Conservation (phyloP, 2,329 filamentous ascomycete species). For the Venturia carpophila region DNA sequence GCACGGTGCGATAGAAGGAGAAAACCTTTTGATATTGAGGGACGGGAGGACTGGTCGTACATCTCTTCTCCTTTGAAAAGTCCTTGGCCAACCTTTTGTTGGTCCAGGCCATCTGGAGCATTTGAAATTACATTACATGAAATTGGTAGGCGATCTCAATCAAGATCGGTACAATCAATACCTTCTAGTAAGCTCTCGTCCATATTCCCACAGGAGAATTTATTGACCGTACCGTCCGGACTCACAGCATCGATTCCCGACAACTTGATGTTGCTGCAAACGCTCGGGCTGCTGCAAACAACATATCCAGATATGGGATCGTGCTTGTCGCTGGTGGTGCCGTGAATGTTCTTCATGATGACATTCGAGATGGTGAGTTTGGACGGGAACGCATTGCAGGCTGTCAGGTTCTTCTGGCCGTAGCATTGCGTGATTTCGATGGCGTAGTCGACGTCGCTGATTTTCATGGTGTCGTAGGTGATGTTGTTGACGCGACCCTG, state of each 20-base stretch:
- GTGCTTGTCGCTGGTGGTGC: slow-evolving; percentile 12
- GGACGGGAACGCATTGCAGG: slow-evolving; percentile 47
- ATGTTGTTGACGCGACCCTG: slow-evolving; percentile 53
- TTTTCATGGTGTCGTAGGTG: slow-evolving; percentile 51
- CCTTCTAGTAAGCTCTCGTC: not conserved
- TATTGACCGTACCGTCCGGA: not conserved
- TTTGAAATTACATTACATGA: not conserved
- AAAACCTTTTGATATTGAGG: too few species aligned
- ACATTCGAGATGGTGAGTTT: slow-evolving; percentile 35
- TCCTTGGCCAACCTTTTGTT: too few species aligned
- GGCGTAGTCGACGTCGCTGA: slow-evolving; percentile 52
- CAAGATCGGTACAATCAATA: not conserved
- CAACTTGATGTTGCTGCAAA: slow-evolving; percentile 10
- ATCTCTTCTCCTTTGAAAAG: too few species aligned
- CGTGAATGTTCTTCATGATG: slow-evolving; percentile 10
- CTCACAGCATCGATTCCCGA: not conserved
- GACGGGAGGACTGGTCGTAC: too few species aligned
- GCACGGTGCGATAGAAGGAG: too few species aligned
- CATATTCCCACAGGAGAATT: not conserved
- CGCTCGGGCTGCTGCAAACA: slow-evolving; percentile 11
- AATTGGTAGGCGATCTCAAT: not conserved
- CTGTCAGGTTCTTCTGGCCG: slow-evolving; percentile 48
- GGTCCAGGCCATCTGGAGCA: too few species aligned
- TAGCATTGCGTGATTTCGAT: slow-evolving; percentile 55
- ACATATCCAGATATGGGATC: slow-evolving; percentile 19